Conservation (phyloP, 2,329 filamentous ascomycete species). For the Ophiocordyceps sinensis region DNA sequence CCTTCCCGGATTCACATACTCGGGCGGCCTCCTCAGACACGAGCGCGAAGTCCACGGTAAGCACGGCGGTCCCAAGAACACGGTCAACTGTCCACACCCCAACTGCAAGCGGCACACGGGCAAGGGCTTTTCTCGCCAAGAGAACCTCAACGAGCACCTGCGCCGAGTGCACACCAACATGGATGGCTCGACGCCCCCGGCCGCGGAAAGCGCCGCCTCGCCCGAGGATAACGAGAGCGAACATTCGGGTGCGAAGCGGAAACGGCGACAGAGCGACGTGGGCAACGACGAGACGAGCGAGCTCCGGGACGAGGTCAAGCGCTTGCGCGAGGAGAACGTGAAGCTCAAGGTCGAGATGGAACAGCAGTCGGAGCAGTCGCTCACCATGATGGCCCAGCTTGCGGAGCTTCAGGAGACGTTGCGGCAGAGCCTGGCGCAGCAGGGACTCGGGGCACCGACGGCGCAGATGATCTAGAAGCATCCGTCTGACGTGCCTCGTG, state of each 20-base stretch:
- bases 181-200: slow-evolving; percentile 20
- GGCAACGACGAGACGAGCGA: slow-evolving; percentile 31
- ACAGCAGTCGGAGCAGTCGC: slow-evolving; percentile 29
- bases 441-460: slow-evolving; percentile 21
- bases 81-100: slow-evolving; percentile 68
- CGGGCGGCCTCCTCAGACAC: slow-evolving; percentile 75
- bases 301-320: slow-evolving; percentile 51
- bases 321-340: slow-evolving; percentile 49
- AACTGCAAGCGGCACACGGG: slow-evolving; percentile 84
- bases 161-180: slow-evolving; percentile 65
- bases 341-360: slow-evolving; percentile 38
- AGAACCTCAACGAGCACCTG: slow-evolving; percentile 88
- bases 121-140: slow-evolving; percentile 81
- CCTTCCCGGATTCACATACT: slow-evolving; percentile 87
- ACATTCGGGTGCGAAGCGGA: slow-evolving; percentile 31
- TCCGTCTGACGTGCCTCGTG: background rate
- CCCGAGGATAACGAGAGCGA: slow-evolving; percentile 34
- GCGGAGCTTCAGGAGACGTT: slow-evolving; percentile 29
- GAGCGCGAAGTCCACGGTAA: slow-evolving; percentile 89
- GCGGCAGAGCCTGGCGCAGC: slow-evolving; percentile 17
- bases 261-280: slow-evolving; percentile 21
- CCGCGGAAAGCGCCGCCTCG: slow-evolving; percentile 19
- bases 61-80: slow-evolving; percentile 76
- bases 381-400: slow-evolving; percentile 34
- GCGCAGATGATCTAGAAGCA: slow-evolving; percentile 24